Evolutionary conservation across 306 rosid species (phyloP).

Genomic region (Hylodesmum podocarpum): DNA sequence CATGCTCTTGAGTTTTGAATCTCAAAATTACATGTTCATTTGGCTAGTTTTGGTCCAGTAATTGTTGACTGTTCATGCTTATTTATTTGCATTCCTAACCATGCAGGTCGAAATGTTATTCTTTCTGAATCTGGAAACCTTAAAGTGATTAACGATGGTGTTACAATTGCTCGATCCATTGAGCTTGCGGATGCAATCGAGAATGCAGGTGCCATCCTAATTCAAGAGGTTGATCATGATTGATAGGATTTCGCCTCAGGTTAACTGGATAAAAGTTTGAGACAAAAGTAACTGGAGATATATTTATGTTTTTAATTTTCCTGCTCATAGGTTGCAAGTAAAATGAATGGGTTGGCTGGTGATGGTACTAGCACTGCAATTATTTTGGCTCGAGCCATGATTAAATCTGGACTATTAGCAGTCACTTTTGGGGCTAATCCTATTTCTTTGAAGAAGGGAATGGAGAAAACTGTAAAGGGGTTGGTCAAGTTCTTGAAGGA

Average conservation of each 20-base stretch:
- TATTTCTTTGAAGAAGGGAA: conserved; percentile 84
- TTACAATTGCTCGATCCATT: conserved; percentile 87
- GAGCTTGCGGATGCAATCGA: conserved; percentile 86
- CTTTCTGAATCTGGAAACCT: conserved; percentile 71
- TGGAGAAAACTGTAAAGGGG: conserved; percentile 76
- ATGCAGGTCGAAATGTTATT: conserved; percentile 91
- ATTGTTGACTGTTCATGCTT: conserved; percentile 9
- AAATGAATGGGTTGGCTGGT: conserved; percentile 92
- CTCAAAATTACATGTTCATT: not conserved
- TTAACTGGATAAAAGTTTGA: conserved; percentile 24
- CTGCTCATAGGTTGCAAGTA: conserved; percentile 79
- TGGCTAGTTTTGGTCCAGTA: not conserved
- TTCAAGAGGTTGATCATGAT: conserved; percentile 91
- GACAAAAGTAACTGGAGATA: conserved; percentile 11
- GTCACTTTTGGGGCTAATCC: conserved; percentile 94
- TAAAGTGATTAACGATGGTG: conserved; percentile 87
- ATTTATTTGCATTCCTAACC: conserved; percentile 24
- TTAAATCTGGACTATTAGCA: conserved; percentile 74
- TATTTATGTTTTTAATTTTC: conserved; percentile 24
- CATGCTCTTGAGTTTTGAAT: not conserved
- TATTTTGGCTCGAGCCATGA: conserved; percentile 86
- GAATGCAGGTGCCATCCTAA: conserved; percentile 94
- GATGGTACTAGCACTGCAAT: conserved; percentile 97
- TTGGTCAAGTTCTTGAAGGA: conserved; percentile 71
- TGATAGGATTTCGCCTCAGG: conserved; percentile 38